Percentiles rank a stretch among this genome's conserved stretches.
phyloP scores from a whole-genome alignment of 148 eudicot species.

The Mesembryanthemum crystallinum region DNA sequence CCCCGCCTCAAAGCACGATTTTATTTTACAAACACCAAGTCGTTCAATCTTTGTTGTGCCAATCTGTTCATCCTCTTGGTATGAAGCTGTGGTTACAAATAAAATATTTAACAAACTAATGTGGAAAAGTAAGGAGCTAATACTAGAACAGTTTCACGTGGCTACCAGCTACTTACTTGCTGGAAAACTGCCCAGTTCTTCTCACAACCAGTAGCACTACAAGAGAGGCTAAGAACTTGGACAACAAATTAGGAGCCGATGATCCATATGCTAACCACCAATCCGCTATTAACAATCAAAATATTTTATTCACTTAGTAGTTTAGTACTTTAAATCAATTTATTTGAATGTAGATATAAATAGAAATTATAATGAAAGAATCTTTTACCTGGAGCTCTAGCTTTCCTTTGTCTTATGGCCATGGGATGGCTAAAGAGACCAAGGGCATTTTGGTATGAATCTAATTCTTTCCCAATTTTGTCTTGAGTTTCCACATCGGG shows the following conservation, averaged over 20 bases:
- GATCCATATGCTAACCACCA: conserved; percentile 2
- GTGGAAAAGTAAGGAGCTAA: too few relatives aligned
- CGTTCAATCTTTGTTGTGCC: neutral
- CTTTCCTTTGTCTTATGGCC: conserved; percentile 9
- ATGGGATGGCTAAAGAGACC: conserved; percentile 9
- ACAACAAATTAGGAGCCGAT: too few relatives aligned
- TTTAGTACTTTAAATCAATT: too few relatives aligned
- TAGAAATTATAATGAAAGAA: too few relatives aligned
- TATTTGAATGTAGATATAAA: too few relatives aligned
- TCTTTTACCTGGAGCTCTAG: neutral
- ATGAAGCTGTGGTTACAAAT: neutral
- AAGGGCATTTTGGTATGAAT: neutral
- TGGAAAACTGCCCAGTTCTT: too few relatives aligned
- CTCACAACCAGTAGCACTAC: conserved; percentile 5
- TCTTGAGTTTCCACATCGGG: conserved; percentile 1
- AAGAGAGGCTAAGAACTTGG: conserved; percentile 15
- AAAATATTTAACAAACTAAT: too few relatives aligned
- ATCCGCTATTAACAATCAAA: conserved; percentile 3
- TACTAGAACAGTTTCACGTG: too few relatives aligned
- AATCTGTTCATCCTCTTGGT: neutral
- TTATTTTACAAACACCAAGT: neutral
- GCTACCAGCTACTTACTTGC: too few relatives aligned
- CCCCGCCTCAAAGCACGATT: neutral
- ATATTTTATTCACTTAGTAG: neutral
- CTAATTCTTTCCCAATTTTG: neutral